Percentiles rank a stretch among this genome's conserved stretches.
phyloP scores from a whole-genome alignment of 139 green algal species.

The Coelastrella sp. region DNA sequence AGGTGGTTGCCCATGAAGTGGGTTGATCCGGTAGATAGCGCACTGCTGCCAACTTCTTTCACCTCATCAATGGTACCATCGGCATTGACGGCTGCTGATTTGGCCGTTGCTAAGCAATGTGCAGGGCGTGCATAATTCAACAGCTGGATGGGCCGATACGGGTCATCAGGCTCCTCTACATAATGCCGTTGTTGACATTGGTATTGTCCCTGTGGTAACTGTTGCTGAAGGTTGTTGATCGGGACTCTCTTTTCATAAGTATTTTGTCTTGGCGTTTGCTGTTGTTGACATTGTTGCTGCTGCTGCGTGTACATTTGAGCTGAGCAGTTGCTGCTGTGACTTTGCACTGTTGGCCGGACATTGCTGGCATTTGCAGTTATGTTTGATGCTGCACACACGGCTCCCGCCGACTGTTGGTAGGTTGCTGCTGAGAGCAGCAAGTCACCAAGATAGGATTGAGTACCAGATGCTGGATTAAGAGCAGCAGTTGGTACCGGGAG shows the following conservation, averaged over 20 bases:
- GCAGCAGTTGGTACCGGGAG: not conserved
- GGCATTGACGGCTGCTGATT: not conserved
- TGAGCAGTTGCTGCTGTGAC: not conserved
- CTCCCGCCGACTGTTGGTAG: not conserved
- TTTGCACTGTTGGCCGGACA: not conserved
- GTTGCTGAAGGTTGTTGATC: not conserved
- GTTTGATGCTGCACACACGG: not conserved
- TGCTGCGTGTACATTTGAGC: not conserved
- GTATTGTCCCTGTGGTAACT: not conserved
- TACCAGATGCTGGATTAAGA: not conserved
- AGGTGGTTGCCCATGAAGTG: not conserved
- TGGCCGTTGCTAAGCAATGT: not conserved
- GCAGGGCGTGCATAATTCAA: not conserved
- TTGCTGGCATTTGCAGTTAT: not conserved
- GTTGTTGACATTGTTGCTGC: not conserved
- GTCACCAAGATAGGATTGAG: too few species aligned
- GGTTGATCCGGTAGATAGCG: not conserved
- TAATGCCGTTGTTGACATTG: slow-evolving; percentile 14
- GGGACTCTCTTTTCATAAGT: not conserved
- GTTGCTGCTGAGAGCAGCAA: too few species aligned
- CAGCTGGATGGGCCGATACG: not conserved
- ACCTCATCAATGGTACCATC: not conserved
- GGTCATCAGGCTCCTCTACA: slow-evolving; percentile 10
- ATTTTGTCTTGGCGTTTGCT: not conserved
- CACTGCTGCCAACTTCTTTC: not conserved